Evolutionary conservation across 306 rosid species (phyloP), one percentile per base, ranked within the genome.

Genomic region (Cucumis cinereus): DNA sequence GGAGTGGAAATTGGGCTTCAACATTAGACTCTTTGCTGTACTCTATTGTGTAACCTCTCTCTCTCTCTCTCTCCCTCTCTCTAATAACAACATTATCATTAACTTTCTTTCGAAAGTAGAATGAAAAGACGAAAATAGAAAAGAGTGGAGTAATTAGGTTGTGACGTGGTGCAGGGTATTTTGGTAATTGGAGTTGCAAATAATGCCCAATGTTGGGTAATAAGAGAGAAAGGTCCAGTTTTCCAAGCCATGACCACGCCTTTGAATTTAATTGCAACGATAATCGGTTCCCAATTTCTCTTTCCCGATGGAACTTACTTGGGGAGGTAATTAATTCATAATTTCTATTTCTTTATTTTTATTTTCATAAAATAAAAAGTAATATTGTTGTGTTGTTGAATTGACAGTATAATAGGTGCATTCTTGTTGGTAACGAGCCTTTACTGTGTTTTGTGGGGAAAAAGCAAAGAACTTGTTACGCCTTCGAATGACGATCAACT

Each of bases 361-460:
- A 1, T 2, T 41, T 41, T 41, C 47, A 41, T 0, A 41, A 41
- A 9, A 41, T 0, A 41, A 41, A 41, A 41, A 41, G 3, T 41
- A 41, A 41, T 8, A 41, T 41, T 9, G 35, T 30, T 54, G 15
- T 7, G 12, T 54, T 35, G n/a, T 38, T 57, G 17, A 75, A 50
- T n/a, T 67, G 26, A 53, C 87, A 92, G 98, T 59, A 36, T 92
- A 22, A 63, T 92, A 53, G 98, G 98, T 33, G 92, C 90, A 30
- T 15, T 80, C 6, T 67, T 81, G 16, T 40, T 92, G 85, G 90
- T 87, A 71, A 64, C 83, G 68, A 93, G 94, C 73, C 87, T 92
- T 28, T 92, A 90, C 75, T 77, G 86, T 43, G 92, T 92, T 70
- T 73, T 92, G 77, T 90, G 98, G 96, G 98, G 89, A 7, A 92